Conservation (phyloP, 2,329 filamentous ascomycete species). For the Fusarium odoratissimum region DNA sequence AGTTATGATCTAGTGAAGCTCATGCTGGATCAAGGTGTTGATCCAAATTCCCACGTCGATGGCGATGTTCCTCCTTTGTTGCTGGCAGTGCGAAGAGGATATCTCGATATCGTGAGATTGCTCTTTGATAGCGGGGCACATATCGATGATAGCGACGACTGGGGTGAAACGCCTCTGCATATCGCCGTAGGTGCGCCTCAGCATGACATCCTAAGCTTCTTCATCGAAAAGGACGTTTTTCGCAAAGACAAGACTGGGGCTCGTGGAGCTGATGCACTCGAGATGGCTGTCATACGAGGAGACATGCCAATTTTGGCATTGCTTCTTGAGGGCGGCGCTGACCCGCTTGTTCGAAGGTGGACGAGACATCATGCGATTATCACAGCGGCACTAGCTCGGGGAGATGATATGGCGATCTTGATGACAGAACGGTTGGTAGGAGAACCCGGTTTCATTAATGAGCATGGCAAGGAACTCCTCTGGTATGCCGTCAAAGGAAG, state of each 20-base stretch:
- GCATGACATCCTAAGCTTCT: not conserved
- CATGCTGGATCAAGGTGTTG: not conserved
- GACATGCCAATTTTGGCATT: not conserved
- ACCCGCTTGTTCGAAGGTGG: not conserved
- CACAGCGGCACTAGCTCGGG: not conserved
- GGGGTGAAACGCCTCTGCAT: not conserved
- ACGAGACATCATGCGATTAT: conserved; percentile 2
- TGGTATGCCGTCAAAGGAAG: conserved; percentile 2
- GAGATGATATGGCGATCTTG: not conserved
- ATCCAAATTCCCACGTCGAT: not conserved
- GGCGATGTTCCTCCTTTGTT: not conserved
- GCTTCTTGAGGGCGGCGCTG: conserved; percentile 1
- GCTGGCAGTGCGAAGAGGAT: not conserved
- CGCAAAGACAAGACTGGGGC: not conserved
- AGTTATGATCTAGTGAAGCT: not conserved
- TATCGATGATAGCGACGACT: not conserved
- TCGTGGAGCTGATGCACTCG: not conserved
- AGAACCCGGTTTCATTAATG: not conserved
- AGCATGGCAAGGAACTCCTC: not conserved
- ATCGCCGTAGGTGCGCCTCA: not conserved
- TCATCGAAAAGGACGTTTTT: not conserved
- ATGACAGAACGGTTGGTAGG: not conserved
- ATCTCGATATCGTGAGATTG: not conserved
- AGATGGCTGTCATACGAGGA: not conserved
- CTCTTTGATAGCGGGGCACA: not conserved